Conservation (phyloP, 2,329 filamentous ascomycete species). For the Arthroderma sp. region DNA sequence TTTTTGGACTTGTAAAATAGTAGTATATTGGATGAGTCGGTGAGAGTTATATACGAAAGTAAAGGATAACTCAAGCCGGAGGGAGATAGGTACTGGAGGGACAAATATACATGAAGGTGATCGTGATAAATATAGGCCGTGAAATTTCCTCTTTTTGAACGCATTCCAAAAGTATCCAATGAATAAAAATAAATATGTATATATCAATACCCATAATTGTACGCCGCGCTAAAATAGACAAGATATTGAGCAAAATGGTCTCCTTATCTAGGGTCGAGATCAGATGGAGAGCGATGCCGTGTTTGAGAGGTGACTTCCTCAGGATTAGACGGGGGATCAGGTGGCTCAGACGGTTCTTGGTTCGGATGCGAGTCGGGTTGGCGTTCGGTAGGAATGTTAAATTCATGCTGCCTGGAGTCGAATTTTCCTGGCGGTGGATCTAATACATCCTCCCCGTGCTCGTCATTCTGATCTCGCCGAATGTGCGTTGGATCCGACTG, state of each 20-base stretch:
- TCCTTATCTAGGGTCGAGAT: neutral
- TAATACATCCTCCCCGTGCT: neutral
- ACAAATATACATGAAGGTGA: neutral
- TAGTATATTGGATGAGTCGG: neutral
- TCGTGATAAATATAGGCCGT: neutral
- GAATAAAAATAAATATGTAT: neutral
- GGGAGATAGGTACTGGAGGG: neutral
- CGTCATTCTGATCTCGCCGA: neutral
- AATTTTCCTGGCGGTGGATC: neutral
- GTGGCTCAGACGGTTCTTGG: neutral
- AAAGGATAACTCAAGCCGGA: neutral
- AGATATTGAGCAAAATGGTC: neutral
- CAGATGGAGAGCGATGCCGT: neutral
- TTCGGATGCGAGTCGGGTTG: neutral
- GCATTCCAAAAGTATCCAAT: neutral
- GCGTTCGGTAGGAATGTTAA: neutral
- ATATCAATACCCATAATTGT: neutral
- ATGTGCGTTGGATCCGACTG: neutral
- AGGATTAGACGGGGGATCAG: neutral
- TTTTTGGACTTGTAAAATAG: neutral
- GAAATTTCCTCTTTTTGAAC: neutral
- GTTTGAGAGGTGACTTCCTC: neutral
- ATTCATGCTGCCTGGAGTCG: neutral
- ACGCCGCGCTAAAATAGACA: slow-evolving; percentile 1
- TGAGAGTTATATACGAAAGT: neutral